Base-by-base conservation (phyloP, 495 filamentous ascomycete genomes). In the Hyaloscypha hepaticicola region DNA sequence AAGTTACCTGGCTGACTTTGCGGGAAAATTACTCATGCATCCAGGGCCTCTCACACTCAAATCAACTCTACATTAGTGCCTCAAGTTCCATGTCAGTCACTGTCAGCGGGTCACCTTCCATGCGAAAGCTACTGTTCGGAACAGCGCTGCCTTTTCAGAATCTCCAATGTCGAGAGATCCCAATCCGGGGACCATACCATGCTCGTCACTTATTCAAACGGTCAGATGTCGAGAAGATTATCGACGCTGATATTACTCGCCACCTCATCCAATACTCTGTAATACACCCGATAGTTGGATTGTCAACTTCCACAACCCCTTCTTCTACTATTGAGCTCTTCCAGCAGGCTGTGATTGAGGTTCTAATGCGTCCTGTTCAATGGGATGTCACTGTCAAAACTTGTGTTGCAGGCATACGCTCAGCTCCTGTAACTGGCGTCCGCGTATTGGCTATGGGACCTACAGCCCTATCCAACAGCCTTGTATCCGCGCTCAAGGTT, bases 141-240 rank as follows among this genome's bases (percentile, higher is more conserved):
- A 78, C 74, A 25, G 77, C 27, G 67, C 48, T 27, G 22, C 21
- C 34, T 22, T 67, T 67, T 29, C 34, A 58, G 29, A 81, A 53
- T 75, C 82, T 59, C 55, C 86, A 87, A 69, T 81, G 81, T 1
- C 80, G 82, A 6, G 81, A 81, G 16, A 86, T 90, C 50, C 86
- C 89, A 0, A 87, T 96, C 25, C 87, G 88, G 63, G 92, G 88
- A 1, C 90, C 91, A 1, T 96, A 92, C 70, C 92, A 96, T 76
- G 90, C 92, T 7, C 69, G 79, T 0, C 90, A 96, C 73, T 75
- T 96, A 14, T 79, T 91, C 75, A 78, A 77, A 24, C 12, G 19
- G 8, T 31, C 25, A 31, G 59, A 60, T 29, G 50, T 66, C 22
- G 67, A 66, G 5, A 55, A 48, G 28, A 69, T 66, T 27, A 49